These are phyloP conservation scores for Porogramme epimiltina DNA, from an alignment of 1,284 basidiomycete species.

Conservation along the genomic window DNA sequence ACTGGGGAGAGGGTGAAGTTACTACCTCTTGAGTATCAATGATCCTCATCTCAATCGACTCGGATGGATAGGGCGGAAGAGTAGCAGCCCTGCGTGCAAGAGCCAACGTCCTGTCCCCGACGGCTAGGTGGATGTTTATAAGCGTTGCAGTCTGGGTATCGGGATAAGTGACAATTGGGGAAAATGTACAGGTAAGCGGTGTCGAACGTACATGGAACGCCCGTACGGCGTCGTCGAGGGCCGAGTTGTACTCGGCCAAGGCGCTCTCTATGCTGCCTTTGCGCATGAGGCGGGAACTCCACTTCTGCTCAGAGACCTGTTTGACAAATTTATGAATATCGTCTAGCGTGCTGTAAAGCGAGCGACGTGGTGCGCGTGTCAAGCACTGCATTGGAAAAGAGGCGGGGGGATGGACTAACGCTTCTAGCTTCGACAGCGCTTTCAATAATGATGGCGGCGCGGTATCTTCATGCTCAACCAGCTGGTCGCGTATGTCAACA, in stretches of 20 bases:
- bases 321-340: slow-evolving; percentile 44
- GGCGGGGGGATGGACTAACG: slow-evolving; percentile 29
- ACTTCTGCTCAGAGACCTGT: slow-evolving; percentile 39
- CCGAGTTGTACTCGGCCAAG: slow-evolving; percentile 34
- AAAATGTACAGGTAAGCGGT: neutral
- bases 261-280: slow-evolving; percentile 42
- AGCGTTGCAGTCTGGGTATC: slow-evolving; percentile 44
- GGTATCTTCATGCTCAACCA: slow-evolving; percentile 47
- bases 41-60: neutral
- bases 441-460: slow-evolving; percentile 45
- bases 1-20: slow-evolving; percentile 5
- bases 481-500: slow-evolving; percentile 46
- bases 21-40: slow-evolving; percentile 19
- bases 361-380: neutral
- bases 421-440: slow-evolving; percentile 46
- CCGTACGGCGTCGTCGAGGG: slow-evolving; percentile 45
- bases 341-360: slow-evolving; percentile 34
- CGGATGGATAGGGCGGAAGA: slow-evolving; percentile 4
- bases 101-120: slow-evolving; percentile 23
- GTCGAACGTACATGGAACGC: slow-evolving; percentile 44
- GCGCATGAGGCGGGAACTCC: slow-evolving; percentile 42
- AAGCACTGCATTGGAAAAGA: slow-evolving; percentile 6
- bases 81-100: neutral
- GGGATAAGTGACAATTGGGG: neutral
- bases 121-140: slow-evolving; percentile 50